Percentiles rank a stretch among this genome's conserved stretches.
Conservation (phyloP, 352 stramenopile species). For the Phytophthora constricta region DNA sequence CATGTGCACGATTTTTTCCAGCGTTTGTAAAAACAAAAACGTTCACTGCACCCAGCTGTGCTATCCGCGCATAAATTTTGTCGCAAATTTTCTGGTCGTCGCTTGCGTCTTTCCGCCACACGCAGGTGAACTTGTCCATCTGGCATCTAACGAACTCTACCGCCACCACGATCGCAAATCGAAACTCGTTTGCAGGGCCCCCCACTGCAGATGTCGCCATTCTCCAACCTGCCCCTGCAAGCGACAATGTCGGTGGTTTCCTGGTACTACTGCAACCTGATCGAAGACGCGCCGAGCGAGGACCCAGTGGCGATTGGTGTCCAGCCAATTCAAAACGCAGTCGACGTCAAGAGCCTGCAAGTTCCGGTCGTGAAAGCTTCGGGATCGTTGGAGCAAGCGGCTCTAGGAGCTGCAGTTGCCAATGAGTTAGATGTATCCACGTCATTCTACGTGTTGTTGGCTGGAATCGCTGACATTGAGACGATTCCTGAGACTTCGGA, state of each 20-base stretch:
- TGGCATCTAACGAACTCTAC: constrained; percentile 30
- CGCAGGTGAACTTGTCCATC: constrained; percentile 27
- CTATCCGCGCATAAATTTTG: constrained; percentile 8
- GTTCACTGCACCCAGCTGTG: neutral
- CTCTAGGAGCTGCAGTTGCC: constrained; percentile 1
- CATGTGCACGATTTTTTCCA: neutral
- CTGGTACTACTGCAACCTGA: constrained; percentile 42
- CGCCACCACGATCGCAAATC: constrained; percentile 25
- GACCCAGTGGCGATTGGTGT: constrained; percentile 11
- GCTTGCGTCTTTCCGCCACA: constrained; percentile 10
- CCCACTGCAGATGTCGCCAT: constrained; percentile 3
- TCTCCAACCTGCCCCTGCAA: constrained; percentile 15
- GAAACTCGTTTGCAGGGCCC: neutral
- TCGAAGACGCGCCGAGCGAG: constrained; percentile 8
- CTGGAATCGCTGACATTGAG: neutral
- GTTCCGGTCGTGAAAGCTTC: constrained; percentile 1
- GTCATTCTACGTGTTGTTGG: constrained; percentile 24
- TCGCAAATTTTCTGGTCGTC: constrained; percentile 26
- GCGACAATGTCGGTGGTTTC: constrained; percentile 22
- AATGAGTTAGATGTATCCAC: constrained; percentile 31
- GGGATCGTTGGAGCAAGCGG: neutral
- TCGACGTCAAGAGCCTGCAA: neutral
- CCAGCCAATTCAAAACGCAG: constrained; percentile 22
- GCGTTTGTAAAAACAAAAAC: neutral
- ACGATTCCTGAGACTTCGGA: neutral